Percentiles rank a stretch among this genome's conserved stretches.
These are phyloP conservation scores for Oryza rufipogon DNA, from an alignment of 176 grass and related monocot genomes.

Conservation along the genomic window DNA sequence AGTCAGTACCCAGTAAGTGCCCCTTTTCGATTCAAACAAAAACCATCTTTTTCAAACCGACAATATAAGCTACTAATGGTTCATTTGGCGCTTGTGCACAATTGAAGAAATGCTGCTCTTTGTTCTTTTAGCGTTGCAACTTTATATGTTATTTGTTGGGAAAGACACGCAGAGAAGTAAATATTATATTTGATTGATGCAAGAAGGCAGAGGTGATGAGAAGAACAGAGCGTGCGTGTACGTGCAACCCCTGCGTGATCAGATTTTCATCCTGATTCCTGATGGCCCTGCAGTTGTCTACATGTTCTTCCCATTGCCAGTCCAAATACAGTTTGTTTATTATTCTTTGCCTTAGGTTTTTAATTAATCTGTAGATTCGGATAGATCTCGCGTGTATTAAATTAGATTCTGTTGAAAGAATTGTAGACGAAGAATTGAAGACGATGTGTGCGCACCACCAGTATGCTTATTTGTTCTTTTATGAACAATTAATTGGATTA, in stretches of 20 bases:
- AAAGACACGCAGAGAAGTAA: not conserved
- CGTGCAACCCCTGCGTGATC: not conserved
- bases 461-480: not conserved
- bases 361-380: not conserved
- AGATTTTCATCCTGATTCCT: not conserved
- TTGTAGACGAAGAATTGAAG: not conserved
- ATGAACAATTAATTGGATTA: not conserved
- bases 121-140: not conserved
- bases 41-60: not conserved
- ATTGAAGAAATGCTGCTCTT: not conserved
- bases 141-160: not conserved
- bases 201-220: not conserved
- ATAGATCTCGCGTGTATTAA: not conserved
- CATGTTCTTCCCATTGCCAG: not conserved
- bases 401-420: not conserved
- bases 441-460: not conserved
- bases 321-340: not conserved
- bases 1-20: not conserved
- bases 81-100: not conserved
- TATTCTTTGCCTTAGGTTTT: not conserved
- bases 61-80: not conserved
- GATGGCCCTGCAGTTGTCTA: not conserved
- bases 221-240: not conserved
- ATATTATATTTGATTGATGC: not conserved
- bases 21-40: not conserved